phyloP scores from a whole-genome alignment of 495 filamentous ascomycete genomes.

The Physcia stellaris region DNA sequence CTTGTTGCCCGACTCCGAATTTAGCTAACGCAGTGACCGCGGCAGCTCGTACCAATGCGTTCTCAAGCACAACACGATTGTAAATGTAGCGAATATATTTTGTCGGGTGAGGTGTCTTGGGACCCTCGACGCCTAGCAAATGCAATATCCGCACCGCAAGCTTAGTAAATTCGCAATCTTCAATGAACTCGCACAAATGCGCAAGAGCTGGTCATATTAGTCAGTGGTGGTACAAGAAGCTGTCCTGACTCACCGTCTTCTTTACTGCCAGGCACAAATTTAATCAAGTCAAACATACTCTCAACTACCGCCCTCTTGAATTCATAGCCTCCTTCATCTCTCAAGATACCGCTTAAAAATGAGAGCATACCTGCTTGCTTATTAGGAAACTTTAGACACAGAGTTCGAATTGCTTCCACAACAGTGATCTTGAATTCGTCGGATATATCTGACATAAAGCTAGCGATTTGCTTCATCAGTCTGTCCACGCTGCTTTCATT shows the following conservation, averaged over 20 bases:
- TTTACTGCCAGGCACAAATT: conserved; percentile 95
- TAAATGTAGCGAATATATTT: conserved; percentile 99
- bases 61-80: conserved; percentile 95
- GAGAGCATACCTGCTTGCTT: conserved; percentile 97
- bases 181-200: conserved; percentile 97
- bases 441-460: conserved; percentile 95
- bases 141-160: conserved; percentile 90
- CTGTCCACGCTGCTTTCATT: conserved; percentile 96
- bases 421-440: conserved; percentile 99
- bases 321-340: conserved; percentile 95
- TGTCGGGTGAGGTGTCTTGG: conserved; percentile 87
- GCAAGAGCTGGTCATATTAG: conserved; percentile 50
- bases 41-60: conserved; percentile 87
- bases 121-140: conserved; percentile 84
- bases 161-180: conserved; percentile 99
- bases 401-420: conserved; percentile 89
- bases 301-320: conserved; percentile 97
- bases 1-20: conserved; percentile 93
- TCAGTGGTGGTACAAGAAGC: background rate
- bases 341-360: conserved; percentile 86
- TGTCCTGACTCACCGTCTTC: conserved; percentile 55
- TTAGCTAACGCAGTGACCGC: conserved; percentile 93
- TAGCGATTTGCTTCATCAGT: conserved; percentile 94
- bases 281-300: conserved; percentile 99
- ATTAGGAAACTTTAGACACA: conserved; percentile 94